phyloP scores from a whole-genome alignment of 768 basidiomycete species.

The Crucibulum laeve region DNA sequence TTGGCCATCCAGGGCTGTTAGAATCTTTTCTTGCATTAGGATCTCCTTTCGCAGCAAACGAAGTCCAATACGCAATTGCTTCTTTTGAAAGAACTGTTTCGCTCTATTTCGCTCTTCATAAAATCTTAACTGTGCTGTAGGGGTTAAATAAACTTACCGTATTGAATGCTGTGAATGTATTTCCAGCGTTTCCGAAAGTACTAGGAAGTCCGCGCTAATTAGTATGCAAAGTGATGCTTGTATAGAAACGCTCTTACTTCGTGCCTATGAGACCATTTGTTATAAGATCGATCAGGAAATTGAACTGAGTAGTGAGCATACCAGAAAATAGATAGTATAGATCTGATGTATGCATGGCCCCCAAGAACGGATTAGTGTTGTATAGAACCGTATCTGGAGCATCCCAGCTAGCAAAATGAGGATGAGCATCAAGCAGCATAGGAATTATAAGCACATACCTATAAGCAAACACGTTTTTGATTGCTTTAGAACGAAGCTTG shows the following conservation, averaged over 20 bases:
- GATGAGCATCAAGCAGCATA: too few species aligned
- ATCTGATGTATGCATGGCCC: conserved; percentile 40
- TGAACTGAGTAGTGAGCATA: conserved; percentile 8
- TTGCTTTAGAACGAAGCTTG: conserved; percentile 19
- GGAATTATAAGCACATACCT: conserved; percentile 27
- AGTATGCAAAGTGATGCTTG: neutral
- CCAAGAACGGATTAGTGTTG: conserved; percentile 28
- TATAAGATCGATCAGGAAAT: neutral
- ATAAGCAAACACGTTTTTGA: conserved; percentile 27
- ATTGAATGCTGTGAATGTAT: conserved; percentile 33
- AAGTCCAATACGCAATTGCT: conserved; percentile 42
- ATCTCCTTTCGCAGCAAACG: conserved; percentile 27
- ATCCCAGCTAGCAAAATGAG: conserved; percentile 34
- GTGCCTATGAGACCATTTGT: conserved; percentile 15
- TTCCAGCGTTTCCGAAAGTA: conserved; percentile 24
- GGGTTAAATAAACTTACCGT: conserved; percentile 14
- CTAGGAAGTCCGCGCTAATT: conserved; percentile 7
- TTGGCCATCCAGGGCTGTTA: conserved; percentile 20
- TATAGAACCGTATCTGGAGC: conserved; percentile 35
- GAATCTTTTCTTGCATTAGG: conserved; percentile 17
- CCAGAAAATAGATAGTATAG: conserved; percentile 39
- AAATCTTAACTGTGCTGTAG: neutral
- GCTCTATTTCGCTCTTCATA: conserved; percentile 18
- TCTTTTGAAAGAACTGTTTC: conserved; percentile 31
- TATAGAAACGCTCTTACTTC: conserved; percentile 15